Base-by-base conservation (phyloP, 306 rosid genomes). In the Vachellia collinsii region DNA sequence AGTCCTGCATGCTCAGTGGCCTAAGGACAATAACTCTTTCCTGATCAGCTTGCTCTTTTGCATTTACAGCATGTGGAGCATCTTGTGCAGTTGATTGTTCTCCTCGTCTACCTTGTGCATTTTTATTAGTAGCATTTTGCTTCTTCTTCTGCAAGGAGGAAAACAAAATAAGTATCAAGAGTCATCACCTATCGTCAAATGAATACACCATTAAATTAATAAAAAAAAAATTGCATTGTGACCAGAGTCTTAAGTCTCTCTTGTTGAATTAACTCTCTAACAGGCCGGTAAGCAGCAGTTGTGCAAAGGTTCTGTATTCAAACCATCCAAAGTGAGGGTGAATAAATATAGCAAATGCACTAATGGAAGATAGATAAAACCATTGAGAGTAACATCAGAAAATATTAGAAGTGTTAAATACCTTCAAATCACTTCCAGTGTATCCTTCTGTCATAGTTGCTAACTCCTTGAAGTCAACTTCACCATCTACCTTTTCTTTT, bases 351-450 rank as follows among this genome's bases (percentile, higher is more conserved):
- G 50, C 39, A 77, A 43, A 65, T 54, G 48, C 69, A 83, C 13
- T 75, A 9, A 47, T 7, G 8, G 14, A 3, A 54, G 8, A 65
- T 23, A 19, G 37, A 8, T 38, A 72, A 11, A 61, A 59, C 77
- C 76, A 56, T 19, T 5, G 43, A 59, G 34, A 65, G 66, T 41
- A 59, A 58, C 48, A 53, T 70, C 36, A 63, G 70, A 69, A 79
- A 51, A 56, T 17, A 63, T 7, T 36, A 68, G 0, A 68, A n/a
- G 6, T 5, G 3, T 14, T 20, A 65, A 72, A 56, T 48, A 93
- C 99, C 99, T 90, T 93, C 2, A 95, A 88, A 88, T 95, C 99
- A 80, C 99, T 95, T 85, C 99, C 99, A 63, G 91, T 89, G 70
- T 86, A 95, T 78, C 98, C 99, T 85, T 93, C 99, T 29, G 97